A percentile compares a stretch with the other conserved stretches of the same genome.
phyloP scores from a whole-genome alignment of 441 rosid genomes.

The Dalechampia spathulata region DNA sequence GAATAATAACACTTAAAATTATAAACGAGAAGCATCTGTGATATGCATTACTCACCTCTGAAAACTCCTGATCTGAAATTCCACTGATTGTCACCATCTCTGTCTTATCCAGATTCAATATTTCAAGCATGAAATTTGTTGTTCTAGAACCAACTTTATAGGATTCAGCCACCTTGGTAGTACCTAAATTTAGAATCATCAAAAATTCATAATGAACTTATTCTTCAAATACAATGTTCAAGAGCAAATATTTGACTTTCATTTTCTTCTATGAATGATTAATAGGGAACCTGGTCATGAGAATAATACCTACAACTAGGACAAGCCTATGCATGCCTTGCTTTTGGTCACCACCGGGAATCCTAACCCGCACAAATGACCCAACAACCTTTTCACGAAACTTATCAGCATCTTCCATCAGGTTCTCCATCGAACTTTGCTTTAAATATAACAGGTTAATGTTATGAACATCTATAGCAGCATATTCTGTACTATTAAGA shows the following conservation, averaged over 20 bases:
- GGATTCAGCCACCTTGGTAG: constrained; percentile 49
- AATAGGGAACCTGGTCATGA: constrained; percentile 16
- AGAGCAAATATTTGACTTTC: constrained; percentile 5
- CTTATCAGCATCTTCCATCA: constrained; percentile 58
- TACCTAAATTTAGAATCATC: constrained; percentile 44
- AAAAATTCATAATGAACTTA: constrained; percentile 1
- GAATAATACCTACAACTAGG: constrained; percentile 74
- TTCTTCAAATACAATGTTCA: not conserved
- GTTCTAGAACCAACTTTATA: constrained; percentile 61
- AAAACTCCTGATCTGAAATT: constrained; percentile 81
- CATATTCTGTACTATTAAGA: constrained; percentile 56
- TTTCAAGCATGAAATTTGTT: constrained; percentile 60
- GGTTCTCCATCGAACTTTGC: constrained; percentile 60
- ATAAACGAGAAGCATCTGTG: not conserved
- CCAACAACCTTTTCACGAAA: constrained; percentile 83
- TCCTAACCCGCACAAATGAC: constrained; percentile 73
- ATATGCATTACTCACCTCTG: constrained; percentile 53
- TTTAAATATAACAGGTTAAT: constrained; percentile 66
- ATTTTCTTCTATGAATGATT: constrained; percentile 13
- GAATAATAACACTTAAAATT: not conserved
- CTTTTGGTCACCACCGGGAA: constrained; percentile 58
- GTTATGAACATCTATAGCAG: constrained; percentile 87
- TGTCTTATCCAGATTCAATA: constrained; percentile 63
- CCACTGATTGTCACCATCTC: constrained; percentile 66
- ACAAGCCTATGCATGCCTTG: constrained; percentile 83